Base-by-base conservation (phyloP, 2,329 filamentous ascomycete species). In the Neonectria faginata region DNA sequence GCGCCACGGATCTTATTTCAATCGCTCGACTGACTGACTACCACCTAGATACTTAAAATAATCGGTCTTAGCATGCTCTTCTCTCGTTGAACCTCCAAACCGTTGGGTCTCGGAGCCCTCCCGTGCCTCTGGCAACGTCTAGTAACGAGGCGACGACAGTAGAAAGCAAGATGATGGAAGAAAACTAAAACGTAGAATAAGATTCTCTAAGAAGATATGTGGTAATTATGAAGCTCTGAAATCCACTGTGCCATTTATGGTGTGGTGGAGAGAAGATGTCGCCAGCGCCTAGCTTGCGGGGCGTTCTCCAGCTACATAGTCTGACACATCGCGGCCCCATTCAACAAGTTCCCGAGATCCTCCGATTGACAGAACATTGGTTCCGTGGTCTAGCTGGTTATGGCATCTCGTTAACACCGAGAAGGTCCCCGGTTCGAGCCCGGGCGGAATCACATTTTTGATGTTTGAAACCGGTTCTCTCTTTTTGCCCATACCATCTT, bases 311-410 rank as follows among this genome's bases (percentile, higher is more conserved):
- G 39, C 39, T 10, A 18, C 11, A 42, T 20, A 42, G 8, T 11
- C n/a, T 10, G 10, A 20, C 12, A 29, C 3, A 47, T 18, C n/a
- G 39, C 18, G 14, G 2, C 22, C 12, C 18, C 11, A 3, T 39
- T 1, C 47, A 52, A 36, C 22, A 5, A 42, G n/a, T 42, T 42
- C 48, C 41, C 42, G 20, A 22, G 48, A 39, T 59, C 3, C 45
- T 53, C 29, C 57, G 42, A 53, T 47, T 12, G 47, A 16, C 12
- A 20, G 22, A 47, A 11, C 22, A 11, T 20, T 8, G 69, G 65
- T 71, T 70, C 55, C 64, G 67, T 71, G 70, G 70, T 66, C 61
- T 71, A 71, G 70, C 60, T 71, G 70, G 65, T 71, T 65, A 65
- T 64, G 61, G 61, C 61, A 64, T 56, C 61, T 64, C 61, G 61